A percentile compares a stretch with the other conserved stretches of the same genome.
Evolutionary conservation across 768 basidiomycete genomes (phyloP).

Genomic region (Leccinum subgranulosum): DNA sequence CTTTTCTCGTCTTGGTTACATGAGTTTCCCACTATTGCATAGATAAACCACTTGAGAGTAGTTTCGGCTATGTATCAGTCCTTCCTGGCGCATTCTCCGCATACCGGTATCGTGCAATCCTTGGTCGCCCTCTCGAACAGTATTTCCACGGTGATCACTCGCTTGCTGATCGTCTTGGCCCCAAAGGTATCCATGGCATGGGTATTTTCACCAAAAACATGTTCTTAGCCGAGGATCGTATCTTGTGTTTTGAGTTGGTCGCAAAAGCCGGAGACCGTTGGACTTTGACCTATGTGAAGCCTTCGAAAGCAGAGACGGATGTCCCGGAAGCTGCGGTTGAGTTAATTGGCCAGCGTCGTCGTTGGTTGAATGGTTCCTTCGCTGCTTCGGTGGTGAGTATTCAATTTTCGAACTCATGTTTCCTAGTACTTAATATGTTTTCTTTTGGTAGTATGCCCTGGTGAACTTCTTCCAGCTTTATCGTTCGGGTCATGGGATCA

Average conservation of each 20-base stretch:
- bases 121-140: conserved; percentile 80
- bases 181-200: conserved; percentile 96
- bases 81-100: conserved; percentile 96
- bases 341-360: conserved; percentile 90
- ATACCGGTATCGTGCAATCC: conserved; percentile 90
- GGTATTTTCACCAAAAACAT: conserved; percentile 96
- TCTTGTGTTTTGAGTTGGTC: conserved; percentile 94
- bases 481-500: conserved; percentile 77
- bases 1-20: not conserved
- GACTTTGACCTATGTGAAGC: conserved; percentile 91
- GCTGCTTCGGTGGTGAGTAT: conserved; percentile 80
- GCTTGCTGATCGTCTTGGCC: conserved; percentile 85
- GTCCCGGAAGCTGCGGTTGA: conserved; percentile 93
- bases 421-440: not conserved
- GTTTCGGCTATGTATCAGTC: conserved; percentile 94
- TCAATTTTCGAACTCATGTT: not conserved
- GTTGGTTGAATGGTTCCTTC: conserved; percentile 94
- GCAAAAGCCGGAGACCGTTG: conserved; percentile 86
- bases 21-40: conserved; percentile 7
- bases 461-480: conserved; percentile 92
- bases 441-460: conserved; percentile 67
- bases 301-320: conserved; percentile 93
- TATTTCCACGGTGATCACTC: conserved; percentile 89
- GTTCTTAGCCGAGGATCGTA: conserved; percentile 92
- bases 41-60: conserved; percentile 94